A percentile compares a stretch with the other conserved stretches of the same genome.
These are phyloP conservation scores for Galerina marginata DNA, from an alignment of 768 basidiomycete genomes.

Conservation along the genomic window DNA sequence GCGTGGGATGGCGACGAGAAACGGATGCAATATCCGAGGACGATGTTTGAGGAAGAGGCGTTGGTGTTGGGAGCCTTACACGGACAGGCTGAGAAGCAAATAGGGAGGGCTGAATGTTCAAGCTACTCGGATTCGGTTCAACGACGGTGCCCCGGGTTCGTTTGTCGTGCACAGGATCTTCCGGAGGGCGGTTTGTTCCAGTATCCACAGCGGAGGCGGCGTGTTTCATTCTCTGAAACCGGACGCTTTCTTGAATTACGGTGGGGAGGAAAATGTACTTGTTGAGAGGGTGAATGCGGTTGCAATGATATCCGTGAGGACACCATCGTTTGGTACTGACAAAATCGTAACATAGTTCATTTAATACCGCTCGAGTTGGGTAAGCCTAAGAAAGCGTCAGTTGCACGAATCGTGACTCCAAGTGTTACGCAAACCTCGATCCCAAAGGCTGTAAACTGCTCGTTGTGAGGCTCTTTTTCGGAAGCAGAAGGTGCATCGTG, in stretches of 20 bases:
- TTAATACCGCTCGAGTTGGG: slow-evolving; percentile 28
- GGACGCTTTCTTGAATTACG: slow-evolving; percentile 12
- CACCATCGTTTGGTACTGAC: slow-evolving; percentile 27
- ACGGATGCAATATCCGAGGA: no score
- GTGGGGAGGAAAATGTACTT: slow-evolving; percentile 14
- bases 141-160: no score
- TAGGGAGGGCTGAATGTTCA: no score
- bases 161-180: no score
- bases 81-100: no score
- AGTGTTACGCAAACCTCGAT: slow-evolving; percentile 23
- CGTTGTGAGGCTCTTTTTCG: neutral
- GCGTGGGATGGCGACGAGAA: neutral
- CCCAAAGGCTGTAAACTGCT: slow-evolving; percentile 28
- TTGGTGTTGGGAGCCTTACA: no score
- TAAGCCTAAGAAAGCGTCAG: slow-evolving; percentile 27
- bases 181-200: neutral
- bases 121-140: no score
- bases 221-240: slow-evolving; percentile 10
- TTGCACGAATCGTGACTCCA: neutral
- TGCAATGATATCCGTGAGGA: slow-evolving; percentile 22
- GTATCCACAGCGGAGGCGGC: neutral
- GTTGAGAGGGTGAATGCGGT: slow-evolving; percentile 35
- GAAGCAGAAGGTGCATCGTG: neutral
- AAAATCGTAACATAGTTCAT: slow-evolving; percentile 39
- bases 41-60: no score